These are phyloP conservation scores for Ramaria sp. DNA, from an alignment of 768 basidiomycete species.

Conservation along the genomic window DNA sequence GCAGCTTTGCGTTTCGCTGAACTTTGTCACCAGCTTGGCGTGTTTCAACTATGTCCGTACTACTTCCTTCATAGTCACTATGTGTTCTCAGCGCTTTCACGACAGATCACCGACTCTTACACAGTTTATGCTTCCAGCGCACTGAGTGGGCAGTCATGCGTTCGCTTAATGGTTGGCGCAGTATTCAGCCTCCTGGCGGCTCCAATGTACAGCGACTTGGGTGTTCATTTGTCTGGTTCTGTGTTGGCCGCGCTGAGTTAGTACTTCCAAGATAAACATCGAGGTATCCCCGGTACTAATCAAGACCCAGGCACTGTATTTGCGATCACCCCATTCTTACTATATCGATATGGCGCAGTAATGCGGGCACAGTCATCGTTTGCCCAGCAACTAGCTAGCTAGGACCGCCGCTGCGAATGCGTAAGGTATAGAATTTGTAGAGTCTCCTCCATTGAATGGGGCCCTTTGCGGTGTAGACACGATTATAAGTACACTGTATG, in stretches of 20 bases:
- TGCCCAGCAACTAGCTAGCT: background rate
- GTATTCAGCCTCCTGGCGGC: background rate
- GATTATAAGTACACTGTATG: too few relatives aligned
- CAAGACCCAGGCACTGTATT: background rate
- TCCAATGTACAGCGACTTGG: conserved; percentile 2
- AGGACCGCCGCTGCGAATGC: too few relatives aligned
- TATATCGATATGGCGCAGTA: conserved; percentile 3
- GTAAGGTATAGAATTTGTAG: too few relatives aligned
- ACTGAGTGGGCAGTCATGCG: background rate
- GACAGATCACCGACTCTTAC: conserved; percentile 6
- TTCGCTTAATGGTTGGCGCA: conserved; percentile 1
- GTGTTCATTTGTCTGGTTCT: conserved; percentile 1
- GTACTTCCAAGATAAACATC: background rate
- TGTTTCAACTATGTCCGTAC: conserved; percentile 5
- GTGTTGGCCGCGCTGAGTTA: conserved; percentile 3
- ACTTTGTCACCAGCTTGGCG: background rate
- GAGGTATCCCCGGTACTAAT: background rate
- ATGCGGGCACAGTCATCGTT: conserved; percentile 2
- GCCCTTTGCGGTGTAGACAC: too few relatives aligned
- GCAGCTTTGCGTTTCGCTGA: background rate
- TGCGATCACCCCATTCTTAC: conserved; percentile 3
- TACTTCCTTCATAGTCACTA: background rate
- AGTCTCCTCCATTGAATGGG: too few relatives aligned
- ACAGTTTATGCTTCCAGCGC: conserved; percentile 3
- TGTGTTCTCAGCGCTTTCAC: background rate